A percentile compares a stretch with the other conserved stretches of the same genome.
These are phyloP conservation scores for Solanum pinnatisectum DNA, from an alignment of 257 asterid species.

Conservation along the genomic window DNA sequence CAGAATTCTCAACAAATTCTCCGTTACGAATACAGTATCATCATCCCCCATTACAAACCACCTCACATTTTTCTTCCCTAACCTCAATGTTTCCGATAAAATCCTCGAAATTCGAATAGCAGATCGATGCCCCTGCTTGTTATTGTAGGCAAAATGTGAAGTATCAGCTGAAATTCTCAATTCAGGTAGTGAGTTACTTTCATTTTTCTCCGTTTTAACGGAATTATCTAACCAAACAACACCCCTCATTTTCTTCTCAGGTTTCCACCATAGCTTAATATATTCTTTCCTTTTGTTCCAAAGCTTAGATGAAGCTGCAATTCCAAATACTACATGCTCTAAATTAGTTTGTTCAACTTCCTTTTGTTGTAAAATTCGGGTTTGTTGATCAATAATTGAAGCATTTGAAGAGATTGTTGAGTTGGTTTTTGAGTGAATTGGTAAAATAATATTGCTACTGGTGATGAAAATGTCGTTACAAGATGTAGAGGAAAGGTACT, in stretches of 20 bases:
- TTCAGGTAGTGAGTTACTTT: constrained; percentile 31
- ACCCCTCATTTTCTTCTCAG: constrained; percentile 47
- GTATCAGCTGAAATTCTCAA: constrained; percentile 54
- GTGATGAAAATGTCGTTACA: constrained; percentile 24
- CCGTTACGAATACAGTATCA: constrained; percentile 72
- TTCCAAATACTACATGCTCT: constrained; percentile 12
- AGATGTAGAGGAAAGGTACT: constrained; percentile 31
- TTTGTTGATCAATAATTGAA: not conserved
- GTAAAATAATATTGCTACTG: not conserved
- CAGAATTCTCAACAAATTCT: constrained; percentile 33
- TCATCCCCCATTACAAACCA: constrained; percentile 96
- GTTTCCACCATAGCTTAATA: constrained; percentile 57
- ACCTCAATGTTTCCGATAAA: constrained; percentile 59
- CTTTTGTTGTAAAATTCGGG: not conserved
- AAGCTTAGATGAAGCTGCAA: constrained; percentile 11
- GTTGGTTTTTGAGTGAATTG: not conserved
- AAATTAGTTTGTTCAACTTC: not conserved
- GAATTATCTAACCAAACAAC: constrained; percentile 60
- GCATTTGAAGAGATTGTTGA: not conserved
- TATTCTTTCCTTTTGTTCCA: constrained; percentile 6
- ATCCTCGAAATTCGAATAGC: constrained; percentile 77
- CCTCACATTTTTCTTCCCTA: constrained; percentile 43
- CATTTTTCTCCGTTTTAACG: constrained; percentile 18
- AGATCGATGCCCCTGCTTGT: constrained; percentile 62
- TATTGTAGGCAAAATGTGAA: constrained; percentile 40